Conservation (phyloP, 192 early-diverging fungal genomes). For the Rhizophlyctis rosea region DNA sequence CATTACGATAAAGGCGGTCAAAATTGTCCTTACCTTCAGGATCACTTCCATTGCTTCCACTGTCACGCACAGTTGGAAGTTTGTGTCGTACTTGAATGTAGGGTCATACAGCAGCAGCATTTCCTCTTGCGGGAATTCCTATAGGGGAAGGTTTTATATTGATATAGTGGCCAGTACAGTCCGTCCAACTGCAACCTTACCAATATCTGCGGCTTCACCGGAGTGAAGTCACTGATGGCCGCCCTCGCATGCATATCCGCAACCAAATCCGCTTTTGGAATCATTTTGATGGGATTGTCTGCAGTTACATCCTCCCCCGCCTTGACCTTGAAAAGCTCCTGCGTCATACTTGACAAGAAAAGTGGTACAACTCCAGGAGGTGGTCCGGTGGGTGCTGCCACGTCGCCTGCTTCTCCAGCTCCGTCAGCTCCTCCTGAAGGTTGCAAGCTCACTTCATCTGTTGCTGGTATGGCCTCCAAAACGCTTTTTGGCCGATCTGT, state of each 20-base stretch:
- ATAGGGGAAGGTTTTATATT: background rate
- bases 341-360: slow-evolving; percentile 52
- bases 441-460: too few relatives aligned
- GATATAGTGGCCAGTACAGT: background rate
- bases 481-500: too few relatives aligned
- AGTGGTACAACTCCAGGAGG: slow-evolving; percentile 45
- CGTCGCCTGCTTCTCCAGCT: too few relatives aligned
- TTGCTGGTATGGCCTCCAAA: too few relatives aligned
- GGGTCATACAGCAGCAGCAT: slow-evolving; percentile 52
- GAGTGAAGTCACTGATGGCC: slow-evolving; percentile 58
- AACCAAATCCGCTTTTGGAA: slow-evolving; percentile 58
- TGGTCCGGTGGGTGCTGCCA: slow-evolving; percentile 11
- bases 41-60: slow-evolving; percentile 43
- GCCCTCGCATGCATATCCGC: slow-evolving; percentile 47
- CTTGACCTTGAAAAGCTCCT: slow-evolving; percentile 55
- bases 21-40: slow-evolving; percentile 23
- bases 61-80: slow-evolving; percentile 50
- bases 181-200: slow-evolving; percentile 15
- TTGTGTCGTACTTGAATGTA: slow-evolving; percentile 57
- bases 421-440: too few relatives aligned
- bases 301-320: slow-evolving; percentile 47
- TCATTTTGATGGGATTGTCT: slow-evolving; percentile 47
- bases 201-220: slow-evolving; percentile 45
- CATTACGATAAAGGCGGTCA: background rate
- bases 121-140: slow-evolving; percentile 58